These are phyloP conservation scores for Xylaria nigripes DNA, from an alignment of 495 filamentous ascomycete genomes.

Conservation along the genomic window DNA sequence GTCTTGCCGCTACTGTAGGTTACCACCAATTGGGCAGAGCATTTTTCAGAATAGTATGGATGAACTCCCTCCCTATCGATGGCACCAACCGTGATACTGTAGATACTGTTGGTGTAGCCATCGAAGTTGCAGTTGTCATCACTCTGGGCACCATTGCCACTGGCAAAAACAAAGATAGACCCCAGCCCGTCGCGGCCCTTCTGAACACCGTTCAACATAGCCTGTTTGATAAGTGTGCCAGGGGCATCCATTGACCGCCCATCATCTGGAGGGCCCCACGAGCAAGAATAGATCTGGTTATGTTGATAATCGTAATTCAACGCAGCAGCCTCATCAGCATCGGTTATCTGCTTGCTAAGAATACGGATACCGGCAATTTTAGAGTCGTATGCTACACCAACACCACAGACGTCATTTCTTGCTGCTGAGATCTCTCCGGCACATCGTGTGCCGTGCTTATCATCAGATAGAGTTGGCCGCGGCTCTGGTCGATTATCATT, in stretches of 20 bases:
- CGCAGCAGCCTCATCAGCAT: slow-evolving; percentile 83
- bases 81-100: slow-evolving; percentile 93
- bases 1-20: slow-evolving; percentile 88
- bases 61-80: slow-evolving; percentile 79
- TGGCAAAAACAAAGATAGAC: slow-evolving; percentile 96
- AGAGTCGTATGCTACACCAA: slow-evolving; percentile 89
- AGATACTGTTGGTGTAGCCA: slow-evolving; percentile 98
- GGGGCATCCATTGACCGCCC: slow-evolving; percentile 90
- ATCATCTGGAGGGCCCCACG: slow-evolving; percentile 94
- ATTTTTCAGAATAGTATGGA: slow-evolving; percentile 90
- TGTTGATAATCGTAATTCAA: slow-evolving; percentile 87
- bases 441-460: slow-evolving; percentile 86
- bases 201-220: slow-evolving; percentile 88
- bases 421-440: slow-evolving; percentile 90
- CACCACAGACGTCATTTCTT: slow-evolving; percentile 86
- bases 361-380: slow-evolving; percentile 87
- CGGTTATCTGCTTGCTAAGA: slow-evolving; percentile 78
- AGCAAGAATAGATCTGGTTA: slow-evolving; percentile 97
- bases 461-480: slow-evolving; percentile 67
- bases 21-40: slow-evolving; percentile 89
- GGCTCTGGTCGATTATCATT: slow-evolving; percentile 77
- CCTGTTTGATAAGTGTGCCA: slow-evolving; percentile 75
- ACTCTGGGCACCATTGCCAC: slow-evolving; percentile 79
- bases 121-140: slow-evolving; percentile 99
- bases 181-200: slow-evolving; percentile 74